phyloP scores from a whole-genome alignment of 306 rosid species.

The Malus asiatica region DNA sequence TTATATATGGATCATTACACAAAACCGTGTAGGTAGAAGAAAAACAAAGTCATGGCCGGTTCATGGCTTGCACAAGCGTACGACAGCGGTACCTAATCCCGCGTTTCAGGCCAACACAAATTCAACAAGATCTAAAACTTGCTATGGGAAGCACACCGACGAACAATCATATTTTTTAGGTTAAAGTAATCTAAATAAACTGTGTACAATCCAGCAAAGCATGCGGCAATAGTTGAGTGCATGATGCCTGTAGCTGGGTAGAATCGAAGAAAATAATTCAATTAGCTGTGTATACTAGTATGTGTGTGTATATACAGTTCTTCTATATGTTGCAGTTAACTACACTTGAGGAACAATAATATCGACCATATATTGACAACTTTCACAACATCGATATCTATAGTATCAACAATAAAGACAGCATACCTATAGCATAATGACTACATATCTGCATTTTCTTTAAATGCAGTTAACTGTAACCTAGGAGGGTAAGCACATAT shows the following conservation, averaged over 20 bases:
- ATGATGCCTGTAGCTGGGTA: not conserved
- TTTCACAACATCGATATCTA: too few species aligned
- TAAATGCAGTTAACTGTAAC: not conserved
- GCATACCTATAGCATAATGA: not conserved
- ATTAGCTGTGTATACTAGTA: not conserved
- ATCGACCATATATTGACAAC: not conserved
- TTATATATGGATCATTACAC: slow-evolving; percentile 7
- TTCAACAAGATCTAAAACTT: not conserved
- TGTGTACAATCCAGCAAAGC: not conserved
- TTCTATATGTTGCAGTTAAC: too few species aligned
- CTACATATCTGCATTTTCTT: not conserved
- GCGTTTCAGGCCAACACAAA: not conserved
- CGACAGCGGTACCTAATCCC: slow-evolving; percentile 29
- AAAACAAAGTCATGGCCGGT: slow-evolving; percentile 6
- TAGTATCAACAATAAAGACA: not conserved
- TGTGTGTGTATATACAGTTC: too few species aligned
- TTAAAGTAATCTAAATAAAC: not conserved
- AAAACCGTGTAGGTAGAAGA: slow-evolving; percentile 25
- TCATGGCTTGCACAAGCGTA: slow-evolving; percentile 21
- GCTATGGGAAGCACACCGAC: not conserved
- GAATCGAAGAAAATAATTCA: not conserved
- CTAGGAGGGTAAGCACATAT: not conserved
- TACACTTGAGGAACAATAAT: too few species aligned
- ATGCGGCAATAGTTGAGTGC: not conserved
- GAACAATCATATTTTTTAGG: not conserved